Evolutionary conservation across 768 basidiomycete genomes (phyloP), one percentile per base, ranked within the genome.

Genomic region (Boletus sp.): DNA sequence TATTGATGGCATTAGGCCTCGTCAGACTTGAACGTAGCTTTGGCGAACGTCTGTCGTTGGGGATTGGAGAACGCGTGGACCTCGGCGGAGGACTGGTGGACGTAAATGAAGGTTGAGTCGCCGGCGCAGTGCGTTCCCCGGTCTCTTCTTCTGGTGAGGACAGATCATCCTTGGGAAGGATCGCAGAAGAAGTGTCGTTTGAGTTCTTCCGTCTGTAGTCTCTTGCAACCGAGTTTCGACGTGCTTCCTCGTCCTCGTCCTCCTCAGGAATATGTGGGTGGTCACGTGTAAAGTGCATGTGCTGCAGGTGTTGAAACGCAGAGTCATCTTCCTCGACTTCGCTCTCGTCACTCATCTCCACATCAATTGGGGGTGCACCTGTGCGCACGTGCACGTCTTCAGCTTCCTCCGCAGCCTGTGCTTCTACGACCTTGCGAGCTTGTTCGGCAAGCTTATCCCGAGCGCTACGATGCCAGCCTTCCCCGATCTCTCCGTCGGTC

Each of bases 331-430:
- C 87, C 20, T 79, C 82, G 40, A 65, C 79, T n/a, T 89, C 90
- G 60, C 89, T 90, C 68, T 90, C 89, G 67, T 91, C 90, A 61
- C 89, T 90, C 63, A 90, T 52, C 66, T 91, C 89, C 29, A 87
- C 83, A 29, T 85, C 80, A 44, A 90, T 89, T 4, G 90, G 89
- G 7, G 87, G 89, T 14, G 74, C 79, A 24, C 70, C 62, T 17
- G 75, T 68, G 39, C 69, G 74, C 54, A 77, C 70, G 14, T 73
- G 77, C 57, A 79, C 78, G 55, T 78, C 79, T 62, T 80, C 76
- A 7, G 79, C 80, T 63, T 85, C 82, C 48, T 58, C 54, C 32
- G 66, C 64, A 42, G 68, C 61, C 20, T 70, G 59, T 18, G 68
- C 72, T 67, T 83, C 82, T 33, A 86, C 79, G 10, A 81, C 86